Conservation (phyloP, 129 eudicot genomes). For the Tagetes patula region DNA sequence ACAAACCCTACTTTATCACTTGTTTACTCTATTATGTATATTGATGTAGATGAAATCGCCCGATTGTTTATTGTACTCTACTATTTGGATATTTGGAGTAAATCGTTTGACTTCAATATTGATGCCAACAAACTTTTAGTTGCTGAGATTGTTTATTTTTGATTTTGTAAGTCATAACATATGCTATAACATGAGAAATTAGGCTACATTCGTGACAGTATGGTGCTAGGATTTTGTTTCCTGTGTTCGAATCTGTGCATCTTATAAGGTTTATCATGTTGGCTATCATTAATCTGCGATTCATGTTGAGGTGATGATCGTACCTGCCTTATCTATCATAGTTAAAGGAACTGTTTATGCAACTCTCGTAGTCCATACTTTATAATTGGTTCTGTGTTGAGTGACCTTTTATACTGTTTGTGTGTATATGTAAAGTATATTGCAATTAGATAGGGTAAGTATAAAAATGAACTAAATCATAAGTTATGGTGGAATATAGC, state of each 20-base stretch:
- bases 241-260: slow-evolving; percentile 1
- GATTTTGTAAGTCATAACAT: background rate
- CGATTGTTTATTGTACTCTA: slow-evolving; percentile 3
- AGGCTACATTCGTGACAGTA: too few species aligned
- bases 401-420: background rate
- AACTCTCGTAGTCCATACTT: too few species aligned
- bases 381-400: too few species aligned
- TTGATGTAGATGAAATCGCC: slow-evolving; percentile 6
- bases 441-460: background rate
- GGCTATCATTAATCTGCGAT: background rate
- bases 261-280: background rate
- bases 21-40: slow-evolving; percentile 1
- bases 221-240: background rate
- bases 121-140: background rate
- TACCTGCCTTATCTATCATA: background rate
- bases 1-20: slow-evolving; percentile 7
- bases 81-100: slow-evolving; percentile 3
- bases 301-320: slow-evolving; percentile 19
- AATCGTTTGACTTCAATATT: too few species aligned
- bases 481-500: slow-evolving; percentile 10
- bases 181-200: background rate
- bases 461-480: background rate
- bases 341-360: too few species aligned
- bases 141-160: slow-evolving; percentile 10
- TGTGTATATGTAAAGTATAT: background rate